Conservation (phyloP, 305 asterid genomes). For the Salvia sclarea region DNA sequence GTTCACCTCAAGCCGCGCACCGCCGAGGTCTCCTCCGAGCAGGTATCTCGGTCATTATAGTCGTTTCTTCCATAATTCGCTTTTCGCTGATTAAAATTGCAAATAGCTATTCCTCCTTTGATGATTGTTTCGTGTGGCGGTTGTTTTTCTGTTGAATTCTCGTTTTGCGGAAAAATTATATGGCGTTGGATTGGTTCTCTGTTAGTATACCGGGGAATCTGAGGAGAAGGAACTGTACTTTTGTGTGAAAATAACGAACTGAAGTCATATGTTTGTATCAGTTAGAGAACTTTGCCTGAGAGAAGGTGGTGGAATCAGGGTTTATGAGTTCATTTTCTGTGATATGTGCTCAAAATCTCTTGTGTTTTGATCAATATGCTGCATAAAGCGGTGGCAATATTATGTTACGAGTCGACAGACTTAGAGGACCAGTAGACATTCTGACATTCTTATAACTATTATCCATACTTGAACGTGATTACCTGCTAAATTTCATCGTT, state of each 20-base stretch:
- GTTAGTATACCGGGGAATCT: not conserved
- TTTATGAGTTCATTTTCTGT: not conserved
- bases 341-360: not conserved
- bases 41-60: slow-evolving; percentile 40
- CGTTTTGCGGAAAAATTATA: not conserved
- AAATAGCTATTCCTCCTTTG: not conserved
- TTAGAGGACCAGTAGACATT: not conserved
- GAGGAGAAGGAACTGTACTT: slow-evolving; percentile 5
- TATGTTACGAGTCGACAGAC: slow-evolving; percentile 3
- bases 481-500: not conserved
- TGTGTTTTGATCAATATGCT: slow-evolving; percentile 7
- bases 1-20: slow-evolving; percentile 87
- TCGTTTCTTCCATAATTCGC: not conserved
- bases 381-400: slow-evolving; percentile 5
- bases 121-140: not conserved
- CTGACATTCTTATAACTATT: not conserved
- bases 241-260: not conserved
- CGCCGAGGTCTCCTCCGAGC: slow-evolving; percentile 84
- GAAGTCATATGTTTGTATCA: slow-evolving; percentile 1
- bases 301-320: slow-evolving; percentile 13
- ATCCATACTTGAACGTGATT: not conserved
- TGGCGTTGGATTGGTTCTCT: not conserved
- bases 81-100: not conserved
- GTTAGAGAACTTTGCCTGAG: slow-evolving; percentile 3
- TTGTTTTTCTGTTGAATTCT: not conserved